Evolutionary conservation across 1,284 basidiomycete species (phyloP).

Genomic region (Microbotryum intermedium): DNA sequence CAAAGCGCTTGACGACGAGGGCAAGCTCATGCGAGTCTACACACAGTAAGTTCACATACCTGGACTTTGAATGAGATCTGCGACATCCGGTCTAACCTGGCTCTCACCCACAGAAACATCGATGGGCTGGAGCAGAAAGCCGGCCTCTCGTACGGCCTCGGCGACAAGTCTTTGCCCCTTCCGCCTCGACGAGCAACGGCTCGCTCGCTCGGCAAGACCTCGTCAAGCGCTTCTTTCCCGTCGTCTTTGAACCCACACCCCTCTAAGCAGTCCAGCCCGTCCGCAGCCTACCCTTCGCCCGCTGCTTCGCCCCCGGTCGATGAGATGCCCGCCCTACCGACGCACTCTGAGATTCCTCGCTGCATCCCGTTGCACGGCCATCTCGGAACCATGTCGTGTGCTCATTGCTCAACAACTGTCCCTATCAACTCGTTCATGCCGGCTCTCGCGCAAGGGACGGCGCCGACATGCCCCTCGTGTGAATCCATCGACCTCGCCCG

Average conservation of each 20-base stretch:
- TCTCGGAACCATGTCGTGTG: slow-evolving; percentile 68
- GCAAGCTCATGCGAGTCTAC: slow-evolving; percentile 75
- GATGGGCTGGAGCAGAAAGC: slow-evolving; percentile 79
- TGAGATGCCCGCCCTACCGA: not conserved
- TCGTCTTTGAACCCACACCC: not conserved
- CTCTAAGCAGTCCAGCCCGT: not conserved
- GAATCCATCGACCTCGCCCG: slow-evolving; percentile 59
- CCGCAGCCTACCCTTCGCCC: slow-evolving; percentile 3
- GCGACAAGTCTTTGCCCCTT: slow-evolving; percentile 17
- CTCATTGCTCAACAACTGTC: slow-evolving; percentile 63
- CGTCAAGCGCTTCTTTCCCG: not conserved
- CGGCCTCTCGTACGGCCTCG: slow-evolving; percentile 66
- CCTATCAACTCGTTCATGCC: slow-evolving; percentile 46
- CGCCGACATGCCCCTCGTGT: slow-evolving; percentile 73
- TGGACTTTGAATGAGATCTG: not conserved
- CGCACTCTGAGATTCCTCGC: slow-evolving; percentile 45
- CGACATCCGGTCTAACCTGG: not conserved
- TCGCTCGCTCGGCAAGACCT: not conserved
- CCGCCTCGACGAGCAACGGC: slow-evolving; percentile 7
- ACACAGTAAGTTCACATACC: slow-evolving; percentile 51
- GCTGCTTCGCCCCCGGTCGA: not conserved
- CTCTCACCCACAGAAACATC: slow-evolving; percentile 52
- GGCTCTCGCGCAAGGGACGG: slow-evolving; percentile 49
- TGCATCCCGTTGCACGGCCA: slow-evolving; percentile 88
- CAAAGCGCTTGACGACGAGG: slow-evolving; percentile 62